Base-by-base conservation (phyloP, 2,329 filamentous ascomycete species). In the Xylariaceae sp. region DNA sequence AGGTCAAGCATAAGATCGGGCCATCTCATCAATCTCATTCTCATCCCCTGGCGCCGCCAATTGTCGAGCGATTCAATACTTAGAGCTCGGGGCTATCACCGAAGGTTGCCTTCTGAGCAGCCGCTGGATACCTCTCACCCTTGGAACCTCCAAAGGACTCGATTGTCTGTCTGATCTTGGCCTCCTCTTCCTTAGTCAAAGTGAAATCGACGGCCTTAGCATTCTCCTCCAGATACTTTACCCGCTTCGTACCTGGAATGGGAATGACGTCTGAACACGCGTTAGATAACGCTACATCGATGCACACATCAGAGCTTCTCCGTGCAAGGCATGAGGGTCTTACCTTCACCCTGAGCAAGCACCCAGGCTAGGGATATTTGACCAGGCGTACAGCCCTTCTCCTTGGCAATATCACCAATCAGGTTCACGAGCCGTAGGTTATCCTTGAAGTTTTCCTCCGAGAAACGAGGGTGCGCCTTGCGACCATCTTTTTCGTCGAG, bases 351-450 rank as follows among this genome's bases (percentile, higher is more conserved):
- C 44, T 75, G 71, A 6, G 68, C 64, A 42, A 70, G 54, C 6
- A 79, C 64, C 78, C 79, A 83, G 2, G 73, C 75, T 8, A 83
- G 55, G 1, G 74, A 72, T 21, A 82, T 62, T 61, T 82, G 77
- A 4, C 69, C 67, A 2, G 71, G 57, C 0, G 75, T 77, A 45
- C 63, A 67, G 0, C 67, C 67, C 43, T 64, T 62, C 44, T 62
- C 50, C 39, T 56, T 55, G 2, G 60, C 58, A 22, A 64, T 52
- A 5, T 50, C 46, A 6, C 53, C 47, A 14, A 64, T 40, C n/a
- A 56, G 52, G 22, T 63, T 47, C 14, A 55, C 58, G 19, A 64
- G 39, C 37, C 65, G 50, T 25, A 69, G 43, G 55, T 81, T 81
- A 56, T 71, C 70, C 17, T 64, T 62, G 55, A 81, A 79, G 50